Evolutionary conservation across 768 basidiomycete genomes (phyloP), one percentile per base, ranked within the genome.

Genomic region (Exidia glandulosa): DNA sequence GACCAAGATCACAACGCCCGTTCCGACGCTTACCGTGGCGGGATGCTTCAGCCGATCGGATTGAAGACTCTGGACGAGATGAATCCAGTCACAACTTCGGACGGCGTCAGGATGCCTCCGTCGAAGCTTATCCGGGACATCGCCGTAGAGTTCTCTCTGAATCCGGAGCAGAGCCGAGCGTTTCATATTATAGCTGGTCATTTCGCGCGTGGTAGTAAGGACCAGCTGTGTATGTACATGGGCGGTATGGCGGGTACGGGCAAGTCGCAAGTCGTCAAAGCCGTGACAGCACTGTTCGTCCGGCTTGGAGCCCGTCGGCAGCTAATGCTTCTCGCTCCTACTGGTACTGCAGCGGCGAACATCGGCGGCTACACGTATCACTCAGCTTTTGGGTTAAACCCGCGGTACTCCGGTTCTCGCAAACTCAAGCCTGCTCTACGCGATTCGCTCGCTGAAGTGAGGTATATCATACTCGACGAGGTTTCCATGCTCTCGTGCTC

Each of bases 401-500:
- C 31, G 4, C 30, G 13, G 1, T 37, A 16, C 32, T 36, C 29
- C 14, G 41, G 45, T 48, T 3, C 61, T 0, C 31, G 32, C 16
- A 32, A 68, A 54, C 57, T 67, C 0, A 60, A 60, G 12, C 57
- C 63, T 27, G 37, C 64, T 33, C 47, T 74, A 6, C 23, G 63
- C n/a, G 66, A 71, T 25, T 14, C 16, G 16, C 41, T 45, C 16
- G 16, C 41, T 10, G 12, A 19, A 13, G 71, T 76, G 10, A 67
- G 76, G 0, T 75, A 75, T 63, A 63, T 77, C 3, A 76, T 79
- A 48, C 60, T 78, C 14, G 74, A 78, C 67, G 76, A 79, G 57
- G 66, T 78, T 0, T 78, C 76, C 0, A 79, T 79, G 77, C 37
- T 78, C 2, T 63, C 68, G 2, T 72, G 70, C 61, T 14, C 25